phyloP scores from a whole-genome alignment of 148 eudicot species.

The Salicornia ramosissima region DNA sequence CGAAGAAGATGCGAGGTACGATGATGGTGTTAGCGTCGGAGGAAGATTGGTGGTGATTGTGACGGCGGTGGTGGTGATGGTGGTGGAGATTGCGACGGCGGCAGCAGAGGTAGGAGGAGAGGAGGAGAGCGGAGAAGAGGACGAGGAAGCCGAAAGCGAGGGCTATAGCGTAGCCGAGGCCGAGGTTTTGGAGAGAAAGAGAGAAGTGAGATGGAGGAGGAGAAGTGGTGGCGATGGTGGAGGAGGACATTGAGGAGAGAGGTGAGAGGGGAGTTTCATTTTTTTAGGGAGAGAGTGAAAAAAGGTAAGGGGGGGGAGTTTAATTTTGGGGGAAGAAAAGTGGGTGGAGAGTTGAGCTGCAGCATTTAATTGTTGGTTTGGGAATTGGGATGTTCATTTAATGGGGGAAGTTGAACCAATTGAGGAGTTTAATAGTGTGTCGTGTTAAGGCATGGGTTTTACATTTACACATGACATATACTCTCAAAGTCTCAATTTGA shows the following conservation, averaged over 20 bases:
- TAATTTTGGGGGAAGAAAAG: conserved; percentile 14
- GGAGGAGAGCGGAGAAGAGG: conserved; percentile 60
- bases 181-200: conserved; percentile 38
- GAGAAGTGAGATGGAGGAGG: conserved; percentile 22
- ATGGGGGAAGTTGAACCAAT: conserved; percentile 4
- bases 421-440: too few relatives aligned
- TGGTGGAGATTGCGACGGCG: conserved; percentile 17
- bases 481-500: too few relatives aligned
- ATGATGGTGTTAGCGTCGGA: conserved; percentile 29
- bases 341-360: conserved; percentile 45
- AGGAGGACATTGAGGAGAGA: conserved; percentile 26
- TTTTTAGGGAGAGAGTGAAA: conserved; percentile 15
- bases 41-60: conserved; percentile 4
- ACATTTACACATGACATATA: too few relatives aligned
- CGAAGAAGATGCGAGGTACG: conserved; percentile 71
- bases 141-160: conserved; percentile 77
- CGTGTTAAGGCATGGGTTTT: too few relatives aligned
- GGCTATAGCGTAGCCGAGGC: conserved; percentile 79
- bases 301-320: background rate
- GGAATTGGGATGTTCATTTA: conserved; percentile 28
- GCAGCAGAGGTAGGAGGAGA: conserved; percentile 69
- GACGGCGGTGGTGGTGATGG: conserved; percentile 23
- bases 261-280: conserved; percentile 16
- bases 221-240: conserved; percentile 23
- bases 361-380: conserved; percentile 48